phyloP scores from a whole-genome alignment of 75 land plant genomes.

The Picea glauca region DNA sequence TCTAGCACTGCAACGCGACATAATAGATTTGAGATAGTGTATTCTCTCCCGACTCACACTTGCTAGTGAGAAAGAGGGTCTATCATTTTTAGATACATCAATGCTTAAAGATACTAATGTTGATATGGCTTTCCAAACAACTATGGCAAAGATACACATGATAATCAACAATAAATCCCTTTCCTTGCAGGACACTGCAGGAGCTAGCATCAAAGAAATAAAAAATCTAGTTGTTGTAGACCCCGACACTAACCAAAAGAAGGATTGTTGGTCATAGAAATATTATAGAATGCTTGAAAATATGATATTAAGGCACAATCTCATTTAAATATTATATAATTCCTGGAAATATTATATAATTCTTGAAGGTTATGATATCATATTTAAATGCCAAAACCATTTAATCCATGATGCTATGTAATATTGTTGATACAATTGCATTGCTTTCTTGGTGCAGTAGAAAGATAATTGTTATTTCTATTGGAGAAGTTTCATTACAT shows the following conservation, averaged over 20 bases:
- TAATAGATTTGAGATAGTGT: no score
- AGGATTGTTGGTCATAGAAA: conserved; percentile 46
- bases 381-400: no score
- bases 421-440: no score
- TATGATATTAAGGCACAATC: conserved; percentile 96
- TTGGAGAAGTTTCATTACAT: no score
- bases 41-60: no score
- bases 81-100: conserved; percentile 66
- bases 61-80: conserved; percentile 55
- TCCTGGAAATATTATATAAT: no score
- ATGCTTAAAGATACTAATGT: conserved; percentile 62
- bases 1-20: no score
- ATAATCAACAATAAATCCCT: conserved; percentile 62
- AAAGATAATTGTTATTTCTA: no score
- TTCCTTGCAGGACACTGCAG: conserved; percentile 40
- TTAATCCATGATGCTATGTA: no score
- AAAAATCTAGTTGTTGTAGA: conserved; percentile 34
- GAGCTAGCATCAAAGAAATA: conserved; percentile 51
- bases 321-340: conserved; percentile 26
- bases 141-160: conserved; percentile 56
- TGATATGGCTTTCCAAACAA: conserved; percentile 65
- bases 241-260: conserved; percentile 34
- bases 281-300: conserved; percentile 48
- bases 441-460: no score
- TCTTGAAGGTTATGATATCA: no score